A percentile compares a stretch with the other conserved stretches of the same genome.
Conservation (phyloP, 257 asterid genomes). For the Solanum pennellii region DNA sequence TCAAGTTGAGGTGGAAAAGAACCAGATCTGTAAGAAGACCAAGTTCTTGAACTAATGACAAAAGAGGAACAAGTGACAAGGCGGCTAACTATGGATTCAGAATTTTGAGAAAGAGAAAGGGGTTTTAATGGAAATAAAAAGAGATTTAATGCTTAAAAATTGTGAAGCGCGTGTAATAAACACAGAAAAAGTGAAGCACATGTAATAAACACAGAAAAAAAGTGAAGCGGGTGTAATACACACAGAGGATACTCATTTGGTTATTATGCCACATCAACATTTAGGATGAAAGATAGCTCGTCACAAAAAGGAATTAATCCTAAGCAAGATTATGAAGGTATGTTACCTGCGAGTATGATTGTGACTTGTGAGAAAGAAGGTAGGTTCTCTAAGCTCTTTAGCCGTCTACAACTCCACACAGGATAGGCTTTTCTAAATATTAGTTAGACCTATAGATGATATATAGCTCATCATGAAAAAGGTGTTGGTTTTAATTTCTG, state of each 20-base stretch:
- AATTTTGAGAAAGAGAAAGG: not conserved
- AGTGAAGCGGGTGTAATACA: not conserved
- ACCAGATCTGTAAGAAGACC: constrained; percentile 55
- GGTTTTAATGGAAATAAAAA: not conserved
- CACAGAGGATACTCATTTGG: not conserved
- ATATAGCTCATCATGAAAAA: not conserved
- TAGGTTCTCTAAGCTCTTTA: not conserved
- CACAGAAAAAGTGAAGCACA: not conserved
- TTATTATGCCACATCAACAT: not conserved
- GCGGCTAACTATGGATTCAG: not conserved
- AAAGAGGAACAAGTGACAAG: not conserved
- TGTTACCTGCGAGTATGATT: not conserved
- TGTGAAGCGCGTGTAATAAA: not conserved
- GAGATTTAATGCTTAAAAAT: not conserved
- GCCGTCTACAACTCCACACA: not conserved
- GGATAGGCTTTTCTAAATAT: not conserved
- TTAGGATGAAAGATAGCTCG: not conserved
- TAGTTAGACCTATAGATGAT: not conserved
- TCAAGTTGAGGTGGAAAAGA: constrained; percentile 51
- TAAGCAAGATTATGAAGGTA: not conserved
- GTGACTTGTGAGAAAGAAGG: not conserved
- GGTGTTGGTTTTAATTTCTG: not conserved
- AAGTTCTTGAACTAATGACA: constrained; percentile 38
- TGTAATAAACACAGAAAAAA: no score
- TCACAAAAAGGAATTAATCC: not conserved